A percentile compares a stretch with the other conserved stretches of the same genome.
Conservation (phyloP, 768 basidiomycete species). For the Coprinopsis strossmayeri region DNA sequence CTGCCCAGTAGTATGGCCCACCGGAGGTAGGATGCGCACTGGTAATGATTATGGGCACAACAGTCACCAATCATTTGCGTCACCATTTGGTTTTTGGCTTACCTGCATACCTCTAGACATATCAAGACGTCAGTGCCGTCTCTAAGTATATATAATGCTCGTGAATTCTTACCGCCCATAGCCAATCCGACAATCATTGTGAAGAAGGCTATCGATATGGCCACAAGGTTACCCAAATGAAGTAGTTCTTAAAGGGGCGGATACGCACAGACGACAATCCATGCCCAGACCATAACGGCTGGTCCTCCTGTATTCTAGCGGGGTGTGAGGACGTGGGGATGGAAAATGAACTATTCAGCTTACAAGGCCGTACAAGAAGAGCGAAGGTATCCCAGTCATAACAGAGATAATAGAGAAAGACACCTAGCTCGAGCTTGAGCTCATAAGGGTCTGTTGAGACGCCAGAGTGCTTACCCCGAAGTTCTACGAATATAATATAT, state of each 20-base stretch:
- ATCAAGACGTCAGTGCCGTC: too few relatives aligned
- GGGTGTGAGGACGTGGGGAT: background rate
- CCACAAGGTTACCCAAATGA: background rate
- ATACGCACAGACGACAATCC: conserved; percentile 52
- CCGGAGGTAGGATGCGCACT: conserved; percentile 69
- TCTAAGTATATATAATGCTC: too few relatives aligned
- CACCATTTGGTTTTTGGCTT: background rate
- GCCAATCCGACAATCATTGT: conserved; percentile 68
- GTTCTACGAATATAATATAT: conserved; percentile 33
- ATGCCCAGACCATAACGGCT: conserved; percentile 77
- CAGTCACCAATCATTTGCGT: background rate
- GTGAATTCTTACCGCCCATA: conserved; percentile 53
- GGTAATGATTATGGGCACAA: background rate
- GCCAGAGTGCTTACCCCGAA: too few relatives aligned
- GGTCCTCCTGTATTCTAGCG: conserved; percentile 66
- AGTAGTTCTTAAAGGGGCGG: background rate
- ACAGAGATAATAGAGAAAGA: conserved; percentile 75
- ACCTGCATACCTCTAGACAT: conserved; percentile 42
- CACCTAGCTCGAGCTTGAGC: conserved; percentile 23
- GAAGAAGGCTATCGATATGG: conserved; percentile 41
- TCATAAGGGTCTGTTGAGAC: conserved; percentile 12
- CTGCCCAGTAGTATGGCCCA: conserved; percentile 77
- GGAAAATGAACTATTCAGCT: conserved; percentile 17
- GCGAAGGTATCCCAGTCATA: conserved; percentile 64
- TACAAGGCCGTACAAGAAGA: conserved; percentile 65